Conservation (phyloP, 2,329 filamentous ascomycete genomes). For the Achaetomium macrosporum region DNA sequence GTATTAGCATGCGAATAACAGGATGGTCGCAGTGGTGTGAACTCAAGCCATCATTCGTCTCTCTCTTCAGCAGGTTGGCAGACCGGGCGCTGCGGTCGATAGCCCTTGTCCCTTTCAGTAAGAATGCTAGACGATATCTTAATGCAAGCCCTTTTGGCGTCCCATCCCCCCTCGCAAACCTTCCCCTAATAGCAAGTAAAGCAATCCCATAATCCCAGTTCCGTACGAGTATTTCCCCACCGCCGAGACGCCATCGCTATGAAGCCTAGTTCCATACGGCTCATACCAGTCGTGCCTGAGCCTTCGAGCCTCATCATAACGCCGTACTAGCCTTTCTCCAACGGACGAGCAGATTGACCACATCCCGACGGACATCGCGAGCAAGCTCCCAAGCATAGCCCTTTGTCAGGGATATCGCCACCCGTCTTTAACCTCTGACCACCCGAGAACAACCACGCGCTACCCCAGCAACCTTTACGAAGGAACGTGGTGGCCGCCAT, state of each 20-base stretch:
- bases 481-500: not conserved
- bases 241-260: conserved; percentile 11
- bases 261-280: not conserved
- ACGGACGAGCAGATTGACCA: not conserved
- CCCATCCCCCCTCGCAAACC: not conserved
- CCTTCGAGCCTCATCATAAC: not conserved
- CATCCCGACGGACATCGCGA: not conserved
- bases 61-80: no score
- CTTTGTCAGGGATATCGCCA: no score
- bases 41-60: no score
- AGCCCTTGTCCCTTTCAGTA: no score
- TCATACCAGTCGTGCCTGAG: not conserved
- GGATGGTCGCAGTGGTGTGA: no score
- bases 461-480: not conserved
- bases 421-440: no score
- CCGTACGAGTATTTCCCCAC: not conserved
- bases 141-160: not conserved
- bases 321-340: not conserved
- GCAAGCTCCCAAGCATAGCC: not conserved
- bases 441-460: not conserved
- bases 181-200: not conserved
- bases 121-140: not conserved
- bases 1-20: no score
- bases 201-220: not conserved
- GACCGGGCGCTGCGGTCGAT: no score